A percentile compares a stretch with the other conserved stretches of the same genome.
Evolutionary conservation across 352 stramenopile genomes (phyloP).

Genomic region (Pythium monospermum): DNA sequence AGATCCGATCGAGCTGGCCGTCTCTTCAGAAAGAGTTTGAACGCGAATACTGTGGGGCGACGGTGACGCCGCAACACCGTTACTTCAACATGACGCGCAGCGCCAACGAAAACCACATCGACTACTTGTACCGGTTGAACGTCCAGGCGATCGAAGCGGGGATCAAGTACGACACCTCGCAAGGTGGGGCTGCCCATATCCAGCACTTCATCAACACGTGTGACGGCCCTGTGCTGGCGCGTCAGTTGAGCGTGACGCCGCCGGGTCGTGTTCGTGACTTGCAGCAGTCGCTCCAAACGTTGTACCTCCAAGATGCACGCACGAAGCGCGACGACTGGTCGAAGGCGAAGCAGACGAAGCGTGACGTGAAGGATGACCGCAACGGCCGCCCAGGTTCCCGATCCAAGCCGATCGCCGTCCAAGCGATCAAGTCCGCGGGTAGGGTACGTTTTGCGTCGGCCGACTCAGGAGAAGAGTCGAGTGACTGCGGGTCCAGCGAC

Average conservation of each 20-base stretch:
- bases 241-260: not conserved
- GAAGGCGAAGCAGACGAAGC: not conserved
- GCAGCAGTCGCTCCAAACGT: not conserved
- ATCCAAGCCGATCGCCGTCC: not conserved
- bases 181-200: not conserved
- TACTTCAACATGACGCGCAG: slow-evolving; percentile 11
- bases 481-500: too few relatives aligned
- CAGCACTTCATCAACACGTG: slow-evolving; percentile 12
- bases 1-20: slow-evolving; percentile 5
- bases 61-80: not conserved
- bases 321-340: not conserved
- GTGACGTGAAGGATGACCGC: not conserved
- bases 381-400: not conserved
- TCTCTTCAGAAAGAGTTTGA: slow-evolving; percentile 8
- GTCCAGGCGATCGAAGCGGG: not conserved
- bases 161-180: not conserved
- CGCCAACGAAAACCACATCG: slow-evolving; percentile 12
- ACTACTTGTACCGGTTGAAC: slow-evolving; percentile 23
- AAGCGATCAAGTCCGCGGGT: too few relatives aligned
- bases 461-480: not conserved
- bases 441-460: too few relatives aligned
- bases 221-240: not conserved
- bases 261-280: not conserved
- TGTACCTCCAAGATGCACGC: not conserved
- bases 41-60: slow-evolving; percentile 14